Conservation (phyloP, 2,329 filamentous ascomycete genomes). For the Phialemoniopsis sp. region DNA sequence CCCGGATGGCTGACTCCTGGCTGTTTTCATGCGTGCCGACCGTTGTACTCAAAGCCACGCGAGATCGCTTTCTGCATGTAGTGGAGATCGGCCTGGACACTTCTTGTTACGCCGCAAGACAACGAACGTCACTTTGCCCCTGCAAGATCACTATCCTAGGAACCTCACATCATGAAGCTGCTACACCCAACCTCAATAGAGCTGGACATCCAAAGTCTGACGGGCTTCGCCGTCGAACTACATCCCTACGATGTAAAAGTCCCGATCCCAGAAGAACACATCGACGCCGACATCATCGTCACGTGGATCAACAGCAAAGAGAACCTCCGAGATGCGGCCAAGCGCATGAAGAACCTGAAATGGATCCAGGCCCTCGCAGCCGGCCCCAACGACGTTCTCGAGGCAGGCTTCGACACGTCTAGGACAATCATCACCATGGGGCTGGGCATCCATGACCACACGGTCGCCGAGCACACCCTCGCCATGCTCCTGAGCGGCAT, state of each 20-base stretch:
- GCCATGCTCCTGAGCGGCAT: slow-evolving; percentile 32
- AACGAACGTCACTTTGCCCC: no score
- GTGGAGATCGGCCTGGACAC: no score
- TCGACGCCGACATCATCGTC: slow-evolving; percentile 39
- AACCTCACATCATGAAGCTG: slow-evolving; percentile 12
- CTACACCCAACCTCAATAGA: slow-evolving; percentile 18
- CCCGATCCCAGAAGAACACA: slow-evolving; percentile 35
- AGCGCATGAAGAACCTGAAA: slow-evolving; percentile 33
- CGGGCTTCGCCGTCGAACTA: slow-evolving; percentile 13
- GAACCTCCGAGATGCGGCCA: slow-evolving; percentile 38
- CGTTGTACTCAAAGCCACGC: no score
- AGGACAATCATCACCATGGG: slow-evolving; percentile 36
- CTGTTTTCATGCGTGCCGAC: no score
- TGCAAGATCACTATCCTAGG: no score
- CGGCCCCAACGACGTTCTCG: slow-evolving; percentile 44
- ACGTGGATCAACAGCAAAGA: slow-evolving; percentile 38
- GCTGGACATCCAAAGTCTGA: slow-evolving; percentile 12
- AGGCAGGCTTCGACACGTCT: slow-evolving; percentile 35
- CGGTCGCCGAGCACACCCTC: slow-evolving; percentile 43
- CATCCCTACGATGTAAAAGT: slow-evolving; percentile 36
- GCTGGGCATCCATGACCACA: slow-evolving; percentile 41
- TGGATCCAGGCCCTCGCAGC: slow-evolving; percentile 48
- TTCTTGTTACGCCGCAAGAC: no score
- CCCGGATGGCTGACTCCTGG: no score
- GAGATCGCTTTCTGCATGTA: no score